phyloP scores from a whole-genome alignment of 2,329 filamentous ascomycete species.

The Cercospora zeina region DNA sequence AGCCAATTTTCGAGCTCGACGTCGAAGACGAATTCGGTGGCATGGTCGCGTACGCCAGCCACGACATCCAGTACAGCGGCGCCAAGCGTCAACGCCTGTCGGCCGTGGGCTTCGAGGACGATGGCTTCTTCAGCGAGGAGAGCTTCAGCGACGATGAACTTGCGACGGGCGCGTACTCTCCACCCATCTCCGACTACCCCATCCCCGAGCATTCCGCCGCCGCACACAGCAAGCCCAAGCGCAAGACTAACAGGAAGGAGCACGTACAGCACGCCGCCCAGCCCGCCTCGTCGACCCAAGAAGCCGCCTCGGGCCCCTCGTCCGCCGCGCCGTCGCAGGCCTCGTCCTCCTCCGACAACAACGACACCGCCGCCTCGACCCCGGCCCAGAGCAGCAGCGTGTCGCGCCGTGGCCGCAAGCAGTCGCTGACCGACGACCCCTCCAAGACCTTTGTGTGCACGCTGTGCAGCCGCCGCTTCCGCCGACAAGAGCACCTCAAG shows the following conservation, averaged over 20 bases:
- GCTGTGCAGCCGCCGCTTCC: constrained; percentile 94
- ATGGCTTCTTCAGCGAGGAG: constrained; percentile 73
- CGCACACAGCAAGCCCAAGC: constrained; percentile 34
- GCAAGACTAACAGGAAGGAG: constrained; percentile 40
- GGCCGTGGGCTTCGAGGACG: constrained; percentile 66
- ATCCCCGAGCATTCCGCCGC: constrained; percentile 38
- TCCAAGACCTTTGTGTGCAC: constrained; percentile 98
- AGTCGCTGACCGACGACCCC: constrained; percentile 94
- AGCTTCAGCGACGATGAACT: constrained; percentile 74
- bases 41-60: constrained; percentile 68
- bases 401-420: constrained; percentile 94
- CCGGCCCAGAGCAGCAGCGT: constrained; percentile 53
- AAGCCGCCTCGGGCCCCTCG: constrained; percentile 45
- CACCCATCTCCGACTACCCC: constrained; percentile 55
- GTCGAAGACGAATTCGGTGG: constrained; percentile 84
- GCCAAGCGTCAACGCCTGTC: constrained; percentile 73
- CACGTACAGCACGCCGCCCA: constrained; percentile 50
- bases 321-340: constrained; percentile 43
- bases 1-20: constrained; percentile 76
- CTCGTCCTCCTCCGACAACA: constrained; percentile 23
- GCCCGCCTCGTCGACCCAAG: constrained; percentile 41
- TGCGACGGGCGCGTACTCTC: constrained; percentile 60
- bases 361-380: constrained; percentile 36
- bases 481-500: constrained; percentile 97
- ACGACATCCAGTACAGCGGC: constrained; percentile 61